Evolutionary conservation across 2,329 filamentous ascomycete genomes (phyloP), one percentile per base, ranked within the genome.

Genomic region (Neocucurbitaria cava): DNA sequence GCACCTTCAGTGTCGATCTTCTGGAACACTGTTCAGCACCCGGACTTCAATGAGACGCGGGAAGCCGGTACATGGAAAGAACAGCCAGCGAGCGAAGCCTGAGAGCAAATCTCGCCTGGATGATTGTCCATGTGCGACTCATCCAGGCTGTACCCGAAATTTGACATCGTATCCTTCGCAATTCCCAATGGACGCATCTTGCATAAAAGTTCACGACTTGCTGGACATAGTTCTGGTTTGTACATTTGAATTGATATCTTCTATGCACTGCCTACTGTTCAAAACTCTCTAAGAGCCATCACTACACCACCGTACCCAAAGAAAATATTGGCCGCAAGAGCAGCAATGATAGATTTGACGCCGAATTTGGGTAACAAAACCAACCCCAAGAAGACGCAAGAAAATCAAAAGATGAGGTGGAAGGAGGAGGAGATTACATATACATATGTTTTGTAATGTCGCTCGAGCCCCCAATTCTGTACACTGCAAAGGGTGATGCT

Each of bases 401-500:
- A 15, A 40, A 40, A 15, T 11, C 23, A 26, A 23, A 9, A 21
- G 10, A 21, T 40, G n/a, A 40, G 13, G 38, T 30, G 24, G 24
- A 26, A 9, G n/a, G 41, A 43, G n/a, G 41, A 43, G 24, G 41
- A 30, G 41, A 28, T 43, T 43, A 43, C n/a, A 43, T 43, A 43
- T 43, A 43, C 41, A 42, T 24, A 52, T 44, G 51, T 49, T 41
- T n/a, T 38, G 17, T 46, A 49, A 45, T 36, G 35, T 47, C 46
- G 35, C 28, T 31, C 47, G 46, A 49, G 48, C 40, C 33, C 24
- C 39, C 24, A 23, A 33, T 38, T 49, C 36, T 39, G 40, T 45
- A 39, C 45, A 35, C 49, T 43, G n/a, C 46, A 46, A 47, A 48
- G 31, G 41, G 51, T 49, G 23, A 54, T 57, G 42, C 46, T 38